Evolutionary conservation across 768 basidiomycete genomes (phyloP), one percentile per base, ranked within the genome.

Genomic region (Mycena capillaripes): DNA sequence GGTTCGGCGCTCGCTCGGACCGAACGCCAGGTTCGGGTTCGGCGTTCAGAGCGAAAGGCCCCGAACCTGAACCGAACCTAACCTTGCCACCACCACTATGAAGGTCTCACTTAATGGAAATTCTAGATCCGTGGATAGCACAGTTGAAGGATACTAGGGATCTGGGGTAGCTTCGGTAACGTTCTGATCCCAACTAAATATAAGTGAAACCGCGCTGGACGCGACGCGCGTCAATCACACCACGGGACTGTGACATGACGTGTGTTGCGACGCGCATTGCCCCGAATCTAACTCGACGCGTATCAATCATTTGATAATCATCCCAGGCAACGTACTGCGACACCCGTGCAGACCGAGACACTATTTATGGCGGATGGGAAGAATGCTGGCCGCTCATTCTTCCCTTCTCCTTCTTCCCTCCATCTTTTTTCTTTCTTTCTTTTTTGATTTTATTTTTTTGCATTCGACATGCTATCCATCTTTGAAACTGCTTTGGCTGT

Each of bases 171-270:
- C n/a, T n/a, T n/a, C n/a, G n/a, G n/a, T n/a, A n/a, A n/a, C n/a
- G n/a, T n/a, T n/a, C n/a, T n/a, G n/a, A n/a, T n/a, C n/a, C n/a
- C n/a, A n/a, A n/a, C n/a, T n/a, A n/a, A n/a, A n/a, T n/a, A n/a
- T n/a, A n/a, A n/a, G n/a, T n/a, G n/a, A n/a, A n/a, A n/a, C n/a
- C n/a, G n/a, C n/a, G n/a, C n/a, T n/a, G n/a, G n/a, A n/a, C n/a
- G n/a, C n/a, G n/a, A n/a, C n/a, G 19, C 60, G 42, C 62, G 50
- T 25, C 61, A 23, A 55, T 38, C 65, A 57, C 44, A 25, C 42
- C 55, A 66, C 61, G 61, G 50, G 61, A 17, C 6, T 57, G 42
- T 66, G 65, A 66, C 65, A 36, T 14, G 65, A 66, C 65, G 65
- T 56, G 64, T 6, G 64, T 65, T 32, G 53, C 40, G n/a, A 55